These are phyloP conservation scores for Picea mariana DNA, from an alignment of 83 land plant species.

Conservation along the genomic window DNA sequence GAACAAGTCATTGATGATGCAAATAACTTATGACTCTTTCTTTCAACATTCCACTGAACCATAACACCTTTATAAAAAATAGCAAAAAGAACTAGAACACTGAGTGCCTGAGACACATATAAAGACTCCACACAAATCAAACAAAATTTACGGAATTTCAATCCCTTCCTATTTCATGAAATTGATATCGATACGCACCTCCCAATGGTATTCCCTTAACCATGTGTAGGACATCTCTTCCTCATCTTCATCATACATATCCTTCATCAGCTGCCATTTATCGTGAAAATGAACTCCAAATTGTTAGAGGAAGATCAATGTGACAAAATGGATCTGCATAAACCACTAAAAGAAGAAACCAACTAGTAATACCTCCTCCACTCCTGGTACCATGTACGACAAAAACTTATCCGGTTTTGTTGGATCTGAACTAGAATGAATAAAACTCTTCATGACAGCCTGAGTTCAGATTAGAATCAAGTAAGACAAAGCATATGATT, in stretches of 20 bases:
- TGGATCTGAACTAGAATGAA: constrained; percentile 54
- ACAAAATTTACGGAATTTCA: background rate
- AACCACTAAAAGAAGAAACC: background rate
- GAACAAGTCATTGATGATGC: background rate
- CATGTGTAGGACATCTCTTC: constrained; percentile 84
- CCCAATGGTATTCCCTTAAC: constrained; percentile 98
- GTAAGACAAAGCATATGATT: background rate
- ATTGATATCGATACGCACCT: constrained; percentile 55
- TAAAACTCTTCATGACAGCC: constrained; percentile 92
- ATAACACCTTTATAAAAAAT: no score
- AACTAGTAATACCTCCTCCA: constrained; percentile 60
- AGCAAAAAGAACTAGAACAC: background rate
- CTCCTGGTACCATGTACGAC: constrained; percentile 92
- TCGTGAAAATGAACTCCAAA: background rate
- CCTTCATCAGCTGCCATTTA: constrained; percentile 67
- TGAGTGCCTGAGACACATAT: background rate
- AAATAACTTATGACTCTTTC: background rate
- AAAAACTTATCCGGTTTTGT: constrained; percentile 75
- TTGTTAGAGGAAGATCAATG: background rate
- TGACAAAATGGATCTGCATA: background rate
- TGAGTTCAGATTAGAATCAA: constrained; percentile 24
- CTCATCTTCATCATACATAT: constrained; percentile 73
- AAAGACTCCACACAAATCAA: background rate
- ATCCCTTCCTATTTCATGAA: background rate
- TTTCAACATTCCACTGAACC: background rate